Evolutionary conservation across 2,329 filamentous ascomycete species (phyloP).

Genomic region (Teratosphaeria viscida): DNA sequence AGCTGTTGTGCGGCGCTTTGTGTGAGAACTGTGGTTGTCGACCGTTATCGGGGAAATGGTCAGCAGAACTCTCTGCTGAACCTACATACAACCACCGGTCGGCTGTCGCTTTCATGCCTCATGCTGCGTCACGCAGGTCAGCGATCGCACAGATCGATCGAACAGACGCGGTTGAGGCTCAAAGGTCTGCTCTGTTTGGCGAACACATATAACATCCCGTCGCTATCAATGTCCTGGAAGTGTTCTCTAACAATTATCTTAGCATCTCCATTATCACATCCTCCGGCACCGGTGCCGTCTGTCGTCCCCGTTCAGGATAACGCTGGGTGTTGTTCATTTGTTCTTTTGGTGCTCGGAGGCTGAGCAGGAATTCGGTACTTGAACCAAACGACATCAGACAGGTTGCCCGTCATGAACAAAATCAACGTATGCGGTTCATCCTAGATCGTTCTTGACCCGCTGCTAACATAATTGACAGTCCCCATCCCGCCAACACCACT

Average conservation of each 20-base stretch:
- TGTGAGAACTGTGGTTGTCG: not conserved
- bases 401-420: not conserved
- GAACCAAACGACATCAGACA: not conserved
- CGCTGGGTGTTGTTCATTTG: not conserved
- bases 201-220: not conserved
- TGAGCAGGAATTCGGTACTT: not conserved
- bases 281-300: not conserved
- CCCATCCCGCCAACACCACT: not conserved
- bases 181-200: not conserved
- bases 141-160: not conserved
- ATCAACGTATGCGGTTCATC: not conserved
- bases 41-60: not conserved
- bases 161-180: not conserved
- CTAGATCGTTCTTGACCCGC: not conserved
- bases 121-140: not conserved
- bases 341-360: not conserved
- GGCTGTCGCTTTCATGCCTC: not conserved
- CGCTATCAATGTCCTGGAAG: not conserved
- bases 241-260: not conserved
- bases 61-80: not conserved
- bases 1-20: not conserved
- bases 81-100: not conserved
- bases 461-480: not conserved
- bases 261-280: not conserved
- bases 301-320: not conserved